phyloP scores from a whole-genome alignment of 371 early-diverging fungal genomes.

The Furculomyces boomerangus region DNA sequence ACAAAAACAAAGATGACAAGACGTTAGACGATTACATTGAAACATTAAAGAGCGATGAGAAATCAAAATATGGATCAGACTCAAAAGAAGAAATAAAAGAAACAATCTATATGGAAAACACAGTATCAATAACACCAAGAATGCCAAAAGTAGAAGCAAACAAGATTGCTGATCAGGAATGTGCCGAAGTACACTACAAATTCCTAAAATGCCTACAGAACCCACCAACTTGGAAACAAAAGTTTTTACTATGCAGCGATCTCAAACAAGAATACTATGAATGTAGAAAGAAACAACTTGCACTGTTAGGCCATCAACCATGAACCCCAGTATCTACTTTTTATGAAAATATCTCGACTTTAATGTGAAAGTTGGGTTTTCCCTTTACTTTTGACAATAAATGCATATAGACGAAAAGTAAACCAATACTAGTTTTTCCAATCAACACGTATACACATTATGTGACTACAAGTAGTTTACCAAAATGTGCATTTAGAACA shows the following conservation, averaged over 20 bases:
- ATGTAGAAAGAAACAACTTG: not conserved
- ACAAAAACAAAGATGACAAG: not conserved
- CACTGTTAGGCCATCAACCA: not conserved
- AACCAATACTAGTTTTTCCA: too few relatives aligned
- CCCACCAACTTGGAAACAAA: not conserved
- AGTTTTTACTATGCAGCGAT: not conserved
- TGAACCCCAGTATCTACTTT: too few relatives aligned
- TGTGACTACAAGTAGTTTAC: too few relatives aligned
- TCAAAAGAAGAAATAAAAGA: not conserved
- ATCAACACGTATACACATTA: too few relatives aligned
- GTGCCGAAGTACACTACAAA: not conserved
- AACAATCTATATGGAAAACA: not conserved
- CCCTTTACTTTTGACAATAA: too few relatives aligned
- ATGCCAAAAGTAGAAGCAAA: not conserved
- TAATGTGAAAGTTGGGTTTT: too few relatives aligned
- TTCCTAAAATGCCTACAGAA: not conserved
- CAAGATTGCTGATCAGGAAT: not conserved
- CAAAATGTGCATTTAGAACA: too few relatives aligned
- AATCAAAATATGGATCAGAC: not conserved
- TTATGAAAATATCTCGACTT: too few relatives aligned
- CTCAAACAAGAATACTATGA: not conserved
- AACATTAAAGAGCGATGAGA: not conserved
- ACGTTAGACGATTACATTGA: not conserved
- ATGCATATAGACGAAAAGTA: too few relatives aligned
- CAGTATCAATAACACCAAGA: not conserved